Percentiles rank a stretch among this genome's conserved stretches.
Conservation (phyloP, 345 rosid species). For the Pseudoturritis turrita region DNA sequence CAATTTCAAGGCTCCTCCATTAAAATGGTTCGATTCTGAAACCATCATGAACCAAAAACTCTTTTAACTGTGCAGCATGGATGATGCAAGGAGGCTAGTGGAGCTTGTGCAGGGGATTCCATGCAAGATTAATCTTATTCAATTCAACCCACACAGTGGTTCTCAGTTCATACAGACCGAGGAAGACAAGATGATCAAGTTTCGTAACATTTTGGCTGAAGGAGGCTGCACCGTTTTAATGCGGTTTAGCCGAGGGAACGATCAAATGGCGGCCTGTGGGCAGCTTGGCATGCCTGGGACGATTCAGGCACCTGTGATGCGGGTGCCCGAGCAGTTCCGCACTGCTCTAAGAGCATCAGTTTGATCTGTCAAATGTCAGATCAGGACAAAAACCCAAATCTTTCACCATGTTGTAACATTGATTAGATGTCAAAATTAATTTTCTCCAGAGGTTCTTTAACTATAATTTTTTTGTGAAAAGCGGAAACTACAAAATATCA, state of each 20-base stretch:
- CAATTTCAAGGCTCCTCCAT: neutral
- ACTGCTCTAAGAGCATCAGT: constrained; percentile 40
- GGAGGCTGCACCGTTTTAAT: constrained; percentile 64
- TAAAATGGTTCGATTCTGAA: neutral
- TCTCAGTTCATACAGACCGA: constrained; percentile 75
- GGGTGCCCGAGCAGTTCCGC: constrained; percentile 72
- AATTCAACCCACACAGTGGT: constrained; percentile 80
- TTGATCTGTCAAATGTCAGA: neutral
- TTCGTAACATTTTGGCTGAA: constrained; percentile 64
- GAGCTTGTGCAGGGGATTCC: constrained; percentile 85
- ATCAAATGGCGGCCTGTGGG: constrained; percentile 98
- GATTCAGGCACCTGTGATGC: constrained; percentile 63
- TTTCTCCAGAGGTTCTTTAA: neutral
- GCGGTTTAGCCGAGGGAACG: constrained; percentile 80
- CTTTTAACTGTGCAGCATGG: constrained; percentile 50
- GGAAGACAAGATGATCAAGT: constrained; percentile 69
- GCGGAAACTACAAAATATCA: neutral
- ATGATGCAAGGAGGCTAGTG: constrained; percentile 83
- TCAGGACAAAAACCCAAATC: neutral
- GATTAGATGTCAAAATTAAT: neutral
- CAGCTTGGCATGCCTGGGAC: constrained; percentile 84
- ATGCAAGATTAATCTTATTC: constrained; percentile 92
- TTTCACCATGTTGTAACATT: neutral
- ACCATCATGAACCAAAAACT: neutral
- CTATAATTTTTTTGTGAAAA: neutral